Evolutionary conservation across 2,329 filamentous ascomycete genomes (phyloP).

Genomic region (Ophiocordyceps polyrhachis-furcata): DNA sequence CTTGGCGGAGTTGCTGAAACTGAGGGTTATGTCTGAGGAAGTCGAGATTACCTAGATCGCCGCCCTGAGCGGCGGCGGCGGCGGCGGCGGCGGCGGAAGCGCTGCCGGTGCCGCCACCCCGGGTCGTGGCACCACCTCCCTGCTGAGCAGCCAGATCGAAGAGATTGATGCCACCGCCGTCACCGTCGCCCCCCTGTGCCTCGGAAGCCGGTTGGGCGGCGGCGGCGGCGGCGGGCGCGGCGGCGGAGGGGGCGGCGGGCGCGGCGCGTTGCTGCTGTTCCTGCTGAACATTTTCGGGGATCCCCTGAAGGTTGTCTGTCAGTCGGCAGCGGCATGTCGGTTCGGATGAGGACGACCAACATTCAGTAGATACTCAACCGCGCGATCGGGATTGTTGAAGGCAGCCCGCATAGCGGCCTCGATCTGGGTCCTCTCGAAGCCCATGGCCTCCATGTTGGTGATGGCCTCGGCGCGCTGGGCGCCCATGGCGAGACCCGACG

Average conservation of each 20-base stretch:
- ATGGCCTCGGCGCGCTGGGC: slow-evolving; percentile 66
- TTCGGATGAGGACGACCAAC: slow-evolving; percentile 30
- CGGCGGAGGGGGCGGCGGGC: slow-evolving; percentile 23
- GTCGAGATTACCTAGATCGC: slow-evolving; percentile 61
- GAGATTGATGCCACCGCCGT: slow-evolving; percentile 60
- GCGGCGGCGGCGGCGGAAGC: slow-evolving; percentile 27
- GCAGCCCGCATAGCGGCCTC: slow-evolving; percentile 90
- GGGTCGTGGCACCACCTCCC: slow-evolving; percentile 22
- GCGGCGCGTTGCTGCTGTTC: slow-evolving; percentile 38
- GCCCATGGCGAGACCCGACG: slow-evolving; percentile 74
- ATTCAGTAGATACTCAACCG: slow-evolving; percentile 85
- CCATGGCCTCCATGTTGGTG: slow-evolving; percentile 92
- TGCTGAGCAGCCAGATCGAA: slow-evolving; percentile 85
- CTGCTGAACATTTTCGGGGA: slow-evolving; percentile 66
- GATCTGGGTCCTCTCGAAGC: slow-evolving; percentile 74
- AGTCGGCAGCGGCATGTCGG: slow-evolving; percentile 2
- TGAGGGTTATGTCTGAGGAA: slow-evolving; percentile 90
- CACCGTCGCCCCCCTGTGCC: slow-evolving; percentile 33
- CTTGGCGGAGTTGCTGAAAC: slow-evolving; percentile 92
- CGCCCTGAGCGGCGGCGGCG: slow-evolving; percentile 28
- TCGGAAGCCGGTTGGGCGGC: slow-evolving; percentile 18
- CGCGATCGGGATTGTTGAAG: slow-evolving; percentile 91
- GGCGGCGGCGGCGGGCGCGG: slow-evolving; percentile 21
- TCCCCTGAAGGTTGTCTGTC: slow-evolving; percentile 43
- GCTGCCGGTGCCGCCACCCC: slow-evolving; percentile 22